Evolutionary conservation across 352 stramenopile genomes (phyloP), one percentile per base, ranked within the genome.

Genomic region (Phytophthora pluvialis): DNA sequence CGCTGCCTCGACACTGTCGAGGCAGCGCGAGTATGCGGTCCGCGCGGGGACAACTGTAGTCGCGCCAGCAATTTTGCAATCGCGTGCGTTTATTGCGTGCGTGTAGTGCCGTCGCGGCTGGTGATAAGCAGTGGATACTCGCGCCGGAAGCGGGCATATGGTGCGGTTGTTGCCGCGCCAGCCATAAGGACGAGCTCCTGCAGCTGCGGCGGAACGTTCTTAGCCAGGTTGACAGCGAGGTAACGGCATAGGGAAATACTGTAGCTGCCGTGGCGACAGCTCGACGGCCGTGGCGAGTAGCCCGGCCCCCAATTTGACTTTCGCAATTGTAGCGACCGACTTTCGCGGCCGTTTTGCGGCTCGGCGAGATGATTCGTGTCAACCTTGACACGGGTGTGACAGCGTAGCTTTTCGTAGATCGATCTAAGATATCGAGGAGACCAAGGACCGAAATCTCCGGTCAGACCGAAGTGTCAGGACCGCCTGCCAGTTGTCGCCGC

Each of bases 151-250:
- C 62, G 21, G 21, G 21, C 21, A 21, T 21, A 21, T 21, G 21
- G 21, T 21, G 21, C 2, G 21, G 2, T 2, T 2, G 21, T 21
- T 21, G 26, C 31, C 42, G 36, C 53, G 48, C 13, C 39, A 70
- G 39, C 62, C 62, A 70, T 60, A 67, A 62, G 59, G 59, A 52
- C 50, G 36, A 60, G 18, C 3, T 26, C 46, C 62, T 57, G 62
- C 54, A 65, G 62, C 62, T 70, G 60, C 47, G 62, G 46, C 54
- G 54, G 62, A 70, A 70, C 62, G 47, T 70, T 70, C 62, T 40
- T 32, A 28, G 40, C 33, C 61, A 50, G 46, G 45, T 49, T 62
- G 46, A 66, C 46, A 9, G 45, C 51, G 60, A 67, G 47, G 50
- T 67, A 67, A 67, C 59, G 16, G 18, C 58, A 52, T 61, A 38